Evolutionary conservation across 345 rosid genomes (phyloP), one percentile per base, ranked within the genome.

Genomic region (Brassica rapa): DNA sequence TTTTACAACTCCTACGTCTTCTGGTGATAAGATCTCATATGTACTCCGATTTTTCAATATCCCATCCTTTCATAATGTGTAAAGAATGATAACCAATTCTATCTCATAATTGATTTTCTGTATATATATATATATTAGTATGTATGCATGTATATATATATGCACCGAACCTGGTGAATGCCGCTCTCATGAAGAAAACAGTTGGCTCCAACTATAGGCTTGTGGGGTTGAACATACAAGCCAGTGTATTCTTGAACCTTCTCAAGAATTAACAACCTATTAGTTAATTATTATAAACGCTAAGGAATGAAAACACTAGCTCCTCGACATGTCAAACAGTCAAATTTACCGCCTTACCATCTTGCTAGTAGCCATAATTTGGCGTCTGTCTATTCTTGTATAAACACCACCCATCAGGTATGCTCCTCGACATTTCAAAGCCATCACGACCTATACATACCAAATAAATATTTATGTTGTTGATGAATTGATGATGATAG

Each of bases 231-330:
- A 66, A 90, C 81, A 15, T 86, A 84, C 80, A 94, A 80, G 23
- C 97, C 93, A 0, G 89, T 88, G 68, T 82, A 86, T 60, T 94
- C 97, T 78, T 94, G 96, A 5, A 94, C 94, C 98, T 94, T 67
- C 56, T 21, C 77, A 66, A 56, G 2, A 27, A 8, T 29, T 55
- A 27, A 27, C 41, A 6, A 9, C 1, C 1, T 8, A 8, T 15
- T 49, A 49, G 19, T 5, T 8, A 49, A 14, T 49, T 49, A 49
- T 66, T 66, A 15, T 15, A 8, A 24, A 30, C 5, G 53, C 11
- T 14, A 8, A 27, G 51, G 5, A 59, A 23, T 23, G 8, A 53
- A 29, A 55, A 37, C 25, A 5, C 6, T 25, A 75, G 30, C 43
- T 19, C 61, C 61, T 56, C 61, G 27, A 67, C 12, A 73, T 16